Evolutionary conservation across 768 basidiomycete genomes (phyloP), one percentile per base, ranked within the genome.

Genomic region (Amanita rimosa): DNA sequence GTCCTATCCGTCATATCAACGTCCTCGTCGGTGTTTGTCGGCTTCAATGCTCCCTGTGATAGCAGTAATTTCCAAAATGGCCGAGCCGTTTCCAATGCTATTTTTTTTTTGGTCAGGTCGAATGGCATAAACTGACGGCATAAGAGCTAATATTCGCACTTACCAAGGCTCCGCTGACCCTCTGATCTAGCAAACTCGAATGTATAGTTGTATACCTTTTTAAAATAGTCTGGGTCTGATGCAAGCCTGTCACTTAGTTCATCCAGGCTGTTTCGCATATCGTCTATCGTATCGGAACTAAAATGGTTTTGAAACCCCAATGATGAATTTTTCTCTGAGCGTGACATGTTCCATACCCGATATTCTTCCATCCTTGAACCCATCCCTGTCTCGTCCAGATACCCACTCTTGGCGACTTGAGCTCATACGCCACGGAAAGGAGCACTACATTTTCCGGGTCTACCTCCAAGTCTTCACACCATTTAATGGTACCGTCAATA

Each of bases 361-460:
- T 64, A 11, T 57, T 61, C 62, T 80, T 85, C 89, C 90, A 91
- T 1, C 89, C 90, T 0, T 87, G 84, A 31, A 78, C 56, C 88
- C 88, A 94, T 0, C 79, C 82, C 52, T 76, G 67, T 54, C 67
- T 73, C 27, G 68, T 71, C 82, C 89, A 95, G 50, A 74, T 70
- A 1, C 85, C 89, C 45, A 94, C 68, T 51, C 67, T 57, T 0
- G 83, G 84, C 4, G 85, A 85, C 58, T 85, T 82, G 21, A 91
- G 73, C 57, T 91, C 86, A 57, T 73, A 88, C 7, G 90, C 91
- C 35, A 95, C 67, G 4, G 85, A 79, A 37, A 94, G 74, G 45
- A 94, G 68, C 6, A 90, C 86, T 19, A 87, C 81, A 56, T 93
- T 86, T 53, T 89, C 87, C 1, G 83, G 84, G 55, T 86, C 69